phyloP scores from a whole-genome alignment of 192 early-diverging fungal genomes.

The Umbelopsis sp. region DNA sequence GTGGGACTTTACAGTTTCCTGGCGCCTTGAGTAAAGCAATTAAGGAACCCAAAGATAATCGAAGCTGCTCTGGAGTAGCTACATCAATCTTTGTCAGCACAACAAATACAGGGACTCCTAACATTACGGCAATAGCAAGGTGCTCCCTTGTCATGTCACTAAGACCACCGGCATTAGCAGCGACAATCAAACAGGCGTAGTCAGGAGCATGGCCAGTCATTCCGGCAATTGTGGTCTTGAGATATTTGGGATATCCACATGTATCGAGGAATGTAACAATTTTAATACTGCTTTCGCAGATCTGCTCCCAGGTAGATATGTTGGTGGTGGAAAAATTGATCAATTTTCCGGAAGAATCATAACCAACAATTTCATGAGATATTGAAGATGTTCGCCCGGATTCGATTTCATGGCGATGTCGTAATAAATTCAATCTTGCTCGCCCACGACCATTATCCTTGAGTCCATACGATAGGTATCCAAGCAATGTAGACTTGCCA shows the following conservation, averaged over 20 bases:
- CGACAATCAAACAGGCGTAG: slow-evolving; percentile 82
- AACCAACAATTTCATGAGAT: slow-evolving; percentile 85
- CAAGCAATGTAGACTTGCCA: slow-evolving; percentile 86
- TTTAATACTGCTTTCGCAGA: slow-evolving; percentile 72
- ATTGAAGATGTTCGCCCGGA: slow-evolving; percentile 91
- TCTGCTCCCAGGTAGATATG: slow-evolving; percentile 76
- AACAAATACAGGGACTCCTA: slow-evolving; percentile 83
- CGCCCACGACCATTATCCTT: slow-evolving; percentile 87
- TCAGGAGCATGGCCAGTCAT: slow-evolving; percentile 87
- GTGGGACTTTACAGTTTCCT: slow-evolving; percentile 40
- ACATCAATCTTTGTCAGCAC: slow-evolving; percentile 87
- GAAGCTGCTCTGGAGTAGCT: slow-evolving; percentile 51
- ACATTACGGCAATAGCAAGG: slow-evolving; percentile 73
- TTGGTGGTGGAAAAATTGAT: slow-evolving; percentile 77
- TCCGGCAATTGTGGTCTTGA: slow-evolving; percentile 90
- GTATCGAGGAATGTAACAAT: slow-evolving; percentile 87
- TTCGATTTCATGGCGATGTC: slow-evolving; percentile 92
- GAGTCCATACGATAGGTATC: slow-evolving; percentile 78
- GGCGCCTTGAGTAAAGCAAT: slow-evolving; percentile 50
- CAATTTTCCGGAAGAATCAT: slow-evolving; percentile 64
- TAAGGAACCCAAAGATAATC: slow-evolving; percentile 48
- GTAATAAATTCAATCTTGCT: slow-evolving; percentile 79
- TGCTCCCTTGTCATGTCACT: slow-evolving; percentile 76
- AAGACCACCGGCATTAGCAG: slow-evolving; percentile 66
- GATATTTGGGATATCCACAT: slow-evolving; percentile 86